Conservation (phyloP, 495 filamentous ascomycete genomes). For the Cudoniella acicularis region DNA sequence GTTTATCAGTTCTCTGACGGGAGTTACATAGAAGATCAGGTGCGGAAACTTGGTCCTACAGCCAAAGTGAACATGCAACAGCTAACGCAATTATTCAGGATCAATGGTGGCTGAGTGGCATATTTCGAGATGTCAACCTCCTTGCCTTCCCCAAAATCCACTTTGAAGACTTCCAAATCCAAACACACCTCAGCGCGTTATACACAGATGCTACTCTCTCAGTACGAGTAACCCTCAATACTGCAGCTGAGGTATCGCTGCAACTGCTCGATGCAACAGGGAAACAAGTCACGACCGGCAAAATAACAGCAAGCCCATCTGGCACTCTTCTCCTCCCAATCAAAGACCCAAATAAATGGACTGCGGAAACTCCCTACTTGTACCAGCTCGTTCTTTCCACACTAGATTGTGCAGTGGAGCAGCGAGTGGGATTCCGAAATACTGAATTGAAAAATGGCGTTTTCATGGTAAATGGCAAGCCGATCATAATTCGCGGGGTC, state of each 20-base stretch:
- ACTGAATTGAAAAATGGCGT: slow-evolving; percentile 53
- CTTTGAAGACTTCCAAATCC: slow-evolving; percentile 55
- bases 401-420: slow-evolving; percentile 36
- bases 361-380: slow-evolving; percentile 63
- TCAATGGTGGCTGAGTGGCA: slow-evolving; percentile 43
- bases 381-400: slow-evolving; percentile 46
- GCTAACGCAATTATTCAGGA: slow-evolving; percentile 10
- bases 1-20: slow-evolving; percentile 67
- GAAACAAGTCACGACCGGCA: slow-evolving; percentile 27
- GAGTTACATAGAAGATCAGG: slow-evolving; percentile 65
- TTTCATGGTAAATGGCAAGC: slow-evolving; percentile 57
- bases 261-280: slow-evolving; percentile 32
- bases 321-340: slow-evolving; percentile 12
- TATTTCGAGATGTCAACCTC: slow-evolving; percentile 64
- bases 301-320: slow-evolving; percentile 13
- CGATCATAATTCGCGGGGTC: slow-evolving; percentile 59
- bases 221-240: slow-evolving; percentile 41
- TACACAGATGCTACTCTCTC: slow-evolving; percentile 53
- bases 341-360: slow-evolving; percentile 51
- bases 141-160: slow-evolving; percentile 48
- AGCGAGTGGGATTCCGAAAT: slow-evolving; percentile 59
- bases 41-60: too few species aligned
- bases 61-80: background rate
- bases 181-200: slow-evolving; percentile 50
- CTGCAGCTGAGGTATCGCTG: slow-evolving; percentile 25